These are phyloP conservation scores for Sherardia arvensis DNA, from an alignment of 257 asterid genomes.

Conservation along the genomic window DNA sequence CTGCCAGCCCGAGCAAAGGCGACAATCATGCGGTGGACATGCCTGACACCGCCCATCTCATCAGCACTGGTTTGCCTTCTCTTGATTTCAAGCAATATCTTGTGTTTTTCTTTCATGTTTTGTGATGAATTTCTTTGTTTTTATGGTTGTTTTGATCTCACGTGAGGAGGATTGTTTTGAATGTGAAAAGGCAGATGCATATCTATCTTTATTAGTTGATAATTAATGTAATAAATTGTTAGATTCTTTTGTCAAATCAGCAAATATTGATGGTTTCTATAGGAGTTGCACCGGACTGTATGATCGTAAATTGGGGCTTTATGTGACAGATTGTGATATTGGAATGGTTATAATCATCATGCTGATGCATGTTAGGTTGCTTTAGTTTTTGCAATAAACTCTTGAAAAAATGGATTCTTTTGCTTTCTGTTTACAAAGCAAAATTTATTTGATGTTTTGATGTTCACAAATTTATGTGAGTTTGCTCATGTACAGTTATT, in stretches of 20 bases:
- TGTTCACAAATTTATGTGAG: neutral
- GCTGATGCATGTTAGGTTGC: neutral
- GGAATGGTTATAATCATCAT: neutral
- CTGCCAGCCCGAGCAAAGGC: constrained; percentile 8
- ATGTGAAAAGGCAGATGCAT: neutral
- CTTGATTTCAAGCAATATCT: neutral
- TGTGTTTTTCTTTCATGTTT: neutral
- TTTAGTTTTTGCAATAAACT: neutral
- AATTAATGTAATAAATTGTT: too few species aligned
- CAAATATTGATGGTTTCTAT: neutral
- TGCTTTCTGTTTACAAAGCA: neutral
- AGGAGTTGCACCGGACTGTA: neutral
- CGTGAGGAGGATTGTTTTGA: neutral
- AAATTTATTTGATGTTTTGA: too few species aligned
- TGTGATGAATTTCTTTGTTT: neutral
- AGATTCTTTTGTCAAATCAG: neutral
- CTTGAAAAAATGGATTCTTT: neutral
- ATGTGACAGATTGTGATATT: neutral
- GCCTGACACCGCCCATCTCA: constrained; percentile 86
- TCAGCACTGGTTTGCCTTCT: constrained; percentile 57
- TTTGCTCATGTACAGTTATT: constrained; percentile 5
- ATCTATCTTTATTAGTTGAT: too few species aligned
- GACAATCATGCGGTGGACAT: constrained; percentile 39
- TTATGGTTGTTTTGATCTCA: neutral
- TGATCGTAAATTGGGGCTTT: too few species aligned